Conservation (phyloP, 139 green algal species). For the Ostreobium quekettii region DNA sequence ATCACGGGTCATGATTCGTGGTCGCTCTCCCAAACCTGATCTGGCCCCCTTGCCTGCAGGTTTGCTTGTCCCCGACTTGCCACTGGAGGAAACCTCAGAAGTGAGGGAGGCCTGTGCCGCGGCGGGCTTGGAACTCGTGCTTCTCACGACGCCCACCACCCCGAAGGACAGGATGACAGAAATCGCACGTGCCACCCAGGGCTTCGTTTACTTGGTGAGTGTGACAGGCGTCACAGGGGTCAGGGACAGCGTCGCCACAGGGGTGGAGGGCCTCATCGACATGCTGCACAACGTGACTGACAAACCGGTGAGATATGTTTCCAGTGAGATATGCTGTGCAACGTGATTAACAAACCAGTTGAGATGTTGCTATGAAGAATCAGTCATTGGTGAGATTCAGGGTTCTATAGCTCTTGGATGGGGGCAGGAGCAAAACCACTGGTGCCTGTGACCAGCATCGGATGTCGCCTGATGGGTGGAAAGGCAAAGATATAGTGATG, state of each 20-base stretch:
- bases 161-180: conserved; percentile 47
- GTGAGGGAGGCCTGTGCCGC: conserved; percentile 53
- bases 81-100: conserved; percentile 85
- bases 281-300: conserved; percentile 64
- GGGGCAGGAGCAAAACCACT: too few relatives aligned
- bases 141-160: conserved; percentile 90
- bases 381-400: too few relatives aligned
- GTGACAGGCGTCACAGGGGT: conserved; percentile 87
- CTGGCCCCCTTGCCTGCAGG: conserved; percentile 35
- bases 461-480: too few relatives aligned
- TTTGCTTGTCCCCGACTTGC: conserved; percentile 94
- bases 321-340: neutral
- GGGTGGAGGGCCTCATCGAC: conserved; percentile 76
- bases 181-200: conserved; percentile 78
- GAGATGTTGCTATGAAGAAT: too few relatives aligned
- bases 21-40: neutral
- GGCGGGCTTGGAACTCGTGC: conserved; percentile 84
- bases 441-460: too few relatives aligned
- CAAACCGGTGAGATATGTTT: conserved; percentile 48
- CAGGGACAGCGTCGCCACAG: conserved; percentile 42
- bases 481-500: too few relatives aligned
- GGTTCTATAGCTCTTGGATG: too few relatives aligned
- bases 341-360: too few relatives aligned
- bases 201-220: conserved; percentile 98
- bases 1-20: too few relatives aligned